Evolutionary conservation across 2,329 filamentous ascomycete species (phyloP).

Genomic region (Cytospora piceae): DNA sequence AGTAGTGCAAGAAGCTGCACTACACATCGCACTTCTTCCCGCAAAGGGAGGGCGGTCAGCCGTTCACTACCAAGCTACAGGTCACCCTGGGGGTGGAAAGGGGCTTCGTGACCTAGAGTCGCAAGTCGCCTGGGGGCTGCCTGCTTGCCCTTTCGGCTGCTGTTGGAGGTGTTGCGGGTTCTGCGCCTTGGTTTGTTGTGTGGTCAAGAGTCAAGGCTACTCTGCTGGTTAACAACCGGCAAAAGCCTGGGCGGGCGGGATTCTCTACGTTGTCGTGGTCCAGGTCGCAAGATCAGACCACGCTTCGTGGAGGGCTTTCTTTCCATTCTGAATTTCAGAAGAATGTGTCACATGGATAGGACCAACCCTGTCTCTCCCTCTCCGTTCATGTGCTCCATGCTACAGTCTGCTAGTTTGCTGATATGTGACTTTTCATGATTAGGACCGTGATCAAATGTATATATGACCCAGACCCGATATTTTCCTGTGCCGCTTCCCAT

Average conservation of each 20-base stretch:
- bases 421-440: neutral
- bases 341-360: neutral
- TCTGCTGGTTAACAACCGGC: neutral
- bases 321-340: neutral
- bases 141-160: neutral
- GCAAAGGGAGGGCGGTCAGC: slow-evolving; percentile 2
- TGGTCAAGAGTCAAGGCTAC: slow-evolving; percentile 17
- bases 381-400: neutral
- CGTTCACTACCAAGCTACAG: slow-evolving; percentile 20
- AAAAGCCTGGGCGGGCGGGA: slow-evolving; percentile 24
- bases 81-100: slow-evolving; percentile 5
- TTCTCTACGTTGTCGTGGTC: slow-evolving; percentile 4
- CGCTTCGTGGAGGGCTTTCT: slow-evolving; percentile 6
- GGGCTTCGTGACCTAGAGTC: neutral
- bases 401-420: neutral
- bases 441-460: neutral
- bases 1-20: slow-evolving; percentile 14
- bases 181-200: slow-evolving; percentile 1
- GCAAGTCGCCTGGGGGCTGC: slow-evolving; percentile 12
- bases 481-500: neutral
- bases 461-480: neutral
- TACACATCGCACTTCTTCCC: slow-evolving; percentile 18
- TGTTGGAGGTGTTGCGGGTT: slow-evolving; percentile 9
- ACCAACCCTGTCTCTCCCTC: neutral
- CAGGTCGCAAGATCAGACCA: neutral